phyloP scores from a whole-genome alignment of 164 flowering plant genomes.

The Nymphaea thermarum region DNA sequence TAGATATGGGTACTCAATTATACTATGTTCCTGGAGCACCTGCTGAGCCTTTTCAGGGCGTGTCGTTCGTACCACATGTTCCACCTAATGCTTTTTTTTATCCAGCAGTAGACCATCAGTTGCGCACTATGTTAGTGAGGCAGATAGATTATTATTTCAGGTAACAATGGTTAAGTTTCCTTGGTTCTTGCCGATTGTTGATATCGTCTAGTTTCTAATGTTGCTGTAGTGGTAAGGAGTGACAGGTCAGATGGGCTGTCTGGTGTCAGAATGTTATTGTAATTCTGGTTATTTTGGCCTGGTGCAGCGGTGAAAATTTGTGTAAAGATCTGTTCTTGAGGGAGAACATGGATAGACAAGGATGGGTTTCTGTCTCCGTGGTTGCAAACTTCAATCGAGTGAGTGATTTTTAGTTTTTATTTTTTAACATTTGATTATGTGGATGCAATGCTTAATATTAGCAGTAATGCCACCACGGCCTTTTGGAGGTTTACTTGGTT shows the following conservation, averaged over 20 bases:
- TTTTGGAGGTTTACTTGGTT: not conserved
- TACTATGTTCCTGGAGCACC: not conserved
- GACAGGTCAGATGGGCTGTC: not conserved
- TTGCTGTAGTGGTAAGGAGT: not conserved
- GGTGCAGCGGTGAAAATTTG: conserved; percentile 74
- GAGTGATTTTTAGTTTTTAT: not conserved
- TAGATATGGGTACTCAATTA: not conserved
- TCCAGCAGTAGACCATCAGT: conserved; percentile 26
- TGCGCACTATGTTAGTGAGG: conserved; percentile 42
- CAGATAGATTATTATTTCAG: conserved; percentile 97
- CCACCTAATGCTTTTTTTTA: conserved; percentile 21
- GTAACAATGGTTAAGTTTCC: conserved; percentile 13
- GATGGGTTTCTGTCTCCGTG: conserved; percentile 72
- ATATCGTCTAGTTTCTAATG: not conserved
- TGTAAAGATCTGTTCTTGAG: conserved; percentile 53
- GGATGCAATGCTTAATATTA: not conserved
- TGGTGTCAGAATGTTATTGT: not conserved
- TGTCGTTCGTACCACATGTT: conserved; percentile 24
- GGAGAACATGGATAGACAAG: conserved; percentile 74
- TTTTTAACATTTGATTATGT: not conserved
- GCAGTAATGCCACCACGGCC: not conserved
- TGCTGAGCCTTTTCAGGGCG: not conserved
- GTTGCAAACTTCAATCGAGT: conserved; percentile 88
- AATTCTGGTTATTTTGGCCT: not conserved
- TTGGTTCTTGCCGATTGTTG: not conserved